Evolutionary conservation across 306 rosid genomes (phyloP).

Genomic region (Fragaria vesca): DNA sequence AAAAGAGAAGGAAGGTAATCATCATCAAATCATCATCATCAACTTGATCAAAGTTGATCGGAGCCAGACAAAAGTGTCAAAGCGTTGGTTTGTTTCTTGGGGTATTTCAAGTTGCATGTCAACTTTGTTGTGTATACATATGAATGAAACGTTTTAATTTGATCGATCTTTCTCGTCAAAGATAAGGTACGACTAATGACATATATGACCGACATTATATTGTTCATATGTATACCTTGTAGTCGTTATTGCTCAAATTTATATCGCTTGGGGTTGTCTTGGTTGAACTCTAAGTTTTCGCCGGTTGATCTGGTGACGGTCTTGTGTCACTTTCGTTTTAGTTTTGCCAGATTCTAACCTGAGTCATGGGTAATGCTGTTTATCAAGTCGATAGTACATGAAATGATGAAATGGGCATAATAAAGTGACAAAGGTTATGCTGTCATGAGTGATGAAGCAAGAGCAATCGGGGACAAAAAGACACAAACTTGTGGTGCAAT

Average conservation of each 20-base stretch:
- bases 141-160: neutral
- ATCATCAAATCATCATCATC: no score
- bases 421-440: neutral
- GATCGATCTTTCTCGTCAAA: neutral
- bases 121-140: neutral
- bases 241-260: no score
- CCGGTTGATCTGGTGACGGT: no score
- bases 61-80: neutral
- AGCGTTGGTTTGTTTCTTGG: neutral
- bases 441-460: conserved; percentile 1
- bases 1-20: neutral
- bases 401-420: no score
- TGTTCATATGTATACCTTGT: neutral
- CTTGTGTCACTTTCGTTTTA: neutral
- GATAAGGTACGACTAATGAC: neutral
- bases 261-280: no score
- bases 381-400: neutral
- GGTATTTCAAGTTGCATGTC: neutral
- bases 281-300: no score
- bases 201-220: neutral
- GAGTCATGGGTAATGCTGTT: neutral
- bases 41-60: neutral
- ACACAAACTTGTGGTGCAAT: conserved; percentile 4
- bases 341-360: neutral
- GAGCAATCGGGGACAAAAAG: neutral